Base-by-base conservation (phyloP, 495 filamentous ascomycete genomes). In the Penicillium flavigenum region DNA sequence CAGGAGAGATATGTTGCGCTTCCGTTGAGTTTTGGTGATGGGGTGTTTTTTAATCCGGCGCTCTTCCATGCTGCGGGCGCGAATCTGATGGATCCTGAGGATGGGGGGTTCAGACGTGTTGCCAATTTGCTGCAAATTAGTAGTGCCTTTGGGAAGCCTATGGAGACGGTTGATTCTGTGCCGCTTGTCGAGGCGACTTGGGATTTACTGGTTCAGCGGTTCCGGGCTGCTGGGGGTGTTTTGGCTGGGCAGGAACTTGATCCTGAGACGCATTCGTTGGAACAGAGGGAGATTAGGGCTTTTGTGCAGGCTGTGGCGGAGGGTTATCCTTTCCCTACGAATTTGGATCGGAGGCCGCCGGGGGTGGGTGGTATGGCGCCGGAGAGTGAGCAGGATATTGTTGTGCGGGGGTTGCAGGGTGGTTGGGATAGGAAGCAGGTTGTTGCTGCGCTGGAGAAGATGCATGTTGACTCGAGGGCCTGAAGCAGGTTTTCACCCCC, bases 321-420 rank as follows among this genome's bases (percentile, higher is more conserved):
- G 39, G 81, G 79, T n/a, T 84, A 84, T 62, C 74, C 80, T 27
- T 83, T 84, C 51, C 81, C 80, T 16, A 81, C 81, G 17, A 83
- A 84, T 65, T 57, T 83, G 56, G 81, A 83, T 65, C 64, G 64
- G 24, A 60, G 77, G 36, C 77, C 78, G 4, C 81, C 81, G 5
- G 74, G 70, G 44, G 72, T 75, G 11, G 70, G 66, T 62, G 77
- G 80, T 0, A 82, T 83, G 80, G 79, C 81, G 51, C 80, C 81
- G 38, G 74, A 77, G 64, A 79, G 75, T 59, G 80, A 83, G 68
- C 77, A 80, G 68, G 72, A 80, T 54, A 26, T 82, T 16, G n/a
- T 83, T 42, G 22, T 70, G 26, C 63, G 73, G 54, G 80, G 70
- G 2, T 63, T 83, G 67, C 53, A 58, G 58, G 68, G 62, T 51